Conservation (phyloP, 1,139 yeast genomes). For the Yamadazyma atlantica region DNA sequence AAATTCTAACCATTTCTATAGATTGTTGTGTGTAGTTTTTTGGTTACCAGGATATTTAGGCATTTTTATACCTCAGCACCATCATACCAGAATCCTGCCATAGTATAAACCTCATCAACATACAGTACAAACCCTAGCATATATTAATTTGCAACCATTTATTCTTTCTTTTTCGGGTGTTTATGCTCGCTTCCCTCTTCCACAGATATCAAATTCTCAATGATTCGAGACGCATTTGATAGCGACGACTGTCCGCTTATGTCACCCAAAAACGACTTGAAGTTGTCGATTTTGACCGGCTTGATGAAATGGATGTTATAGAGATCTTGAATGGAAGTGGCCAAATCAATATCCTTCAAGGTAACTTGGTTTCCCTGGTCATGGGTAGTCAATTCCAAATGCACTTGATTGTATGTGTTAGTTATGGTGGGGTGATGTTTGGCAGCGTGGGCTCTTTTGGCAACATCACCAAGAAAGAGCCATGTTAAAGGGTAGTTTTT, state of each 20-base stretch:
- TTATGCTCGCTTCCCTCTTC: constrained; percentile 1
- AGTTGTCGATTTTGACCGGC: constrained; percentile 5
- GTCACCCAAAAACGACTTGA: constrained; percentile 7
- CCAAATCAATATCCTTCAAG: constrained; percentile 59
- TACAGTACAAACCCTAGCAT: not conserved
- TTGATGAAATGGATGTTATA: constrained; percentile 7
- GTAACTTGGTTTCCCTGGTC: constrained; percentile 58
- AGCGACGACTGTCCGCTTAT: constrained; percentile 4
- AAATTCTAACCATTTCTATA: not conserved
- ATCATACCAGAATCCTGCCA: no score
- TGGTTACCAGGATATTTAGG: not conserved
- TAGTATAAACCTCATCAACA: no score
- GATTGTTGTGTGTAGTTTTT: not conserved
- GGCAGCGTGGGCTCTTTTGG: constrained; percentile 56
- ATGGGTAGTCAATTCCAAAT: constrained; percentile 63
- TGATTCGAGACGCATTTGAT: constrained; percentile 7
- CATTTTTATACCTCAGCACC: no score
- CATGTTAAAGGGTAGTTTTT: constrained; percentile 60
- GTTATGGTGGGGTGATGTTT: constrained; percentile 76
- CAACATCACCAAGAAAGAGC: constrained; percentile 61
- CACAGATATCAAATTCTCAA: constrained; percentile 7
- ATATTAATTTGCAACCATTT: constrained; percentile 1
- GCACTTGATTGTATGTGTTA: constrained; percentile 63
- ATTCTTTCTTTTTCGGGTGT: not conserved
- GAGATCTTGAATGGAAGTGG: constrained; percentile 29